Percentiles rank a stretch among this genome's conserved stretches.
Evolutionary conservation across 2,329 filamentous ascomycete species (phyloP).

Genomic region (Aspergillus fischeri): DNA sequence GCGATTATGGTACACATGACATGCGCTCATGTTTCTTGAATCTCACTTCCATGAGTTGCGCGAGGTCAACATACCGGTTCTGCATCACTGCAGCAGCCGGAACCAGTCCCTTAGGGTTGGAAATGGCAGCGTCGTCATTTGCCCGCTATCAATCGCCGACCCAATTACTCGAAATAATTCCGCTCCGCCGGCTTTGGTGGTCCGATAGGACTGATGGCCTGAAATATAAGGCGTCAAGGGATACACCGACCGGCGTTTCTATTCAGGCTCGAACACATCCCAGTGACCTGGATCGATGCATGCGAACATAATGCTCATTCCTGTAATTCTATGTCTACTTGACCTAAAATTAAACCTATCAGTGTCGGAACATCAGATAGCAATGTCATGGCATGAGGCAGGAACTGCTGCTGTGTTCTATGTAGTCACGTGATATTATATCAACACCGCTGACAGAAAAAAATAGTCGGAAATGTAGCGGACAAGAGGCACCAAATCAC

Average conservation of each 20-base stretch:
- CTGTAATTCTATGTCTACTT: no score
- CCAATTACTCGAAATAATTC: neutral
- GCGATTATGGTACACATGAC: neutral
- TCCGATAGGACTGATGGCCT: slow-evolving; percentile 8
- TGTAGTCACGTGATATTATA: neutral
- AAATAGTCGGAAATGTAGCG: neutral
- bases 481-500: neutral
- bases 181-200: slow-evolving; percentile 4
- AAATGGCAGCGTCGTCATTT: slow-evolving; percentile 14
- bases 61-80: neutral
- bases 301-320: no score
- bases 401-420: no score
- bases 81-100: neutral
- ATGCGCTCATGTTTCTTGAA: neutral
- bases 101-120: neutral
- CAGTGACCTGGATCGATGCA: no score
- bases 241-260: no score
- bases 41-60: neutral
- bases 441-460: neutral
- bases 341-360: no score
- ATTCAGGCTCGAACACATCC: no score
- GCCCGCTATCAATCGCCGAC: slow-evolving; percentile 6
- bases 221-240: neutral
- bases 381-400: no score
- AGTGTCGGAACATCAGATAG: no score